Percentiles rank a stretch among this genome's conserved stretches.
These are phyloP conservation scores for Pseudopyrenochaeta lycopersici DNA, from an alignment of 2,329 filamentous ascomycete genomes.

Conservation along the genomic window DNA sequence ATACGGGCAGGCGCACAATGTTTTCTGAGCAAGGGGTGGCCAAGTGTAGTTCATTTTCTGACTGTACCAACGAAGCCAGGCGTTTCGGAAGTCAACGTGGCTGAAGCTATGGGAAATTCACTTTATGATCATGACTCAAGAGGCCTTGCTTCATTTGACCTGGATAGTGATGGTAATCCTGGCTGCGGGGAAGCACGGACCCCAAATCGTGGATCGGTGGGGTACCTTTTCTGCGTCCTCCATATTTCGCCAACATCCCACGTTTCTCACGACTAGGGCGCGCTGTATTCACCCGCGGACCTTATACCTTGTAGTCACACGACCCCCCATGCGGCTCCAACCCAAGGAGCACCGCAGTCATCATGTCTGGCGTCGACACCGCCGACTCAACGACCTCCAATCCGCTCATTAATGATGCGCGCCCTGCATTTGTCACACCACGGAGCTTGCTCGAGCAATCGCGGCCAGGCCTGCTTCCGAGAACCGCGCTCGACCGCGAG, in stretches of 20 bases:
- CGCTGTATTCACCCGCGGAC: constrained; percentile 12
- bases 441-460: constrained; percentile 41
- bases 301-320: constrained; percentile 14
- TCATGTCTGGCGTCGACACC: constrained; percentile 50
- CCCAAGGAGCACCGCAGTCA: constrained; percentile 42
- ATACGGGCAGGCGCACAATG: constrained; percentile 7
- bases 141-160: not conserved
- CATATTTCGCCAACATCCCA: constrained; percentile 8
- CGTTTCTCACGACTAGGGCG: constrained; percentile 8
- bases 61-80: constrained; percentile 3
- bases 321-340: constrained; percentile 49
- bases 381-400: constrained; percentile 35
- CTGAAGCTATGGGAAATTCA: not conserved
- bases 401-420: constrained; percentile 8
- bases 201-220: not conserved
- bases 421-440: constrained; percentile 17
- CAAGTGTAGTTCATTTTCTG: constrained; percentile 15
- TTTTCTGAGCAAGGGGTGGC: constrained; percentile 14
- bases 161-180: not conserved
- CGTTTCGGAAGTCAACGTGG: not conserved
- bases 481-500: constrained; percentile 74
- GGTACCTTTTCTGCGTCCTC: not conserved
- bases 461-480: constrained; percentile 32
- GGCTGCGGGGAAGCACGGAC: not conserved
- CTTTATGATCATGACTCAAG: not conserved